Conservation (phyloP, 306 rosid species). For the Cicer judaicum region DNA sequence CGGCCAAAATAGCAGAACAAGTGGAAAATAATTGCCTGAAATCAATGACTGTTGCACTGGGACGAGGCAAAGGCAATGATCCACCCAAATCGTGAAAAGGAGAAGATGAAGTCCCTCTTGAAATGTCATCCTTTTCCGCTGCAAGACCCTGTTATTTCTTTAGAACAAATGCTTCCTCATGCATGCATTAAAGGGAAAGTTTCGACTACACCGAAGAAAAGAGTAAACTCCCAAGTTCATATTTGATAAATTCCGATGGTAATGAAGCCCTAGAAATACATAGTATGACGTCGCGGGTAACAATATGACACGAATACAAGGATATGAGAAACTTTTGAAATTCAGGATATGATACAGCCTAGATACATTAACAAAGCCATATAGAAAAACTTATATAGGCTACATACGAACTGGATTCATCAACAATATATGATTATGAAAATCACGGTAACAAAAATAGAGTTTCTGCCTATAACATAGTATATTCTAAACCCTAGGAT, state of each 20-base stretch:
- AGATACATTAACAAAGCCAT: neutral
- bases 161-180: slow-evolving; percentile 49
- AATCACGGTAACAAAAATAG: no score
- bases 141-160: slow-evolving; percentile 87
- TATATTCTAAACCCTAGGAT: no score
- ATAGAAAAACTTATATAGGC: neutral
- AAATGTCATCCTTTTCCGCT: slow-evolving; percentile 65
- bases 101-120: slow-evolving; percentile 64
- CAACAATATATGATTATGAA: neutral
- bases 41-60: slow-evolving; percentile 56
- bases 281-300: neutral
- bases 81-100: slow-evolving; percentile 54
- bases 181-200: slow-evolving; percentile 39
- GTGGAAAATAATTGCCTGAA: slow-evolving; percentile 58
- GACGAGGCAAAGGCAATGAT: slow-evolving; percentile 49
- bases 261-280: neutral
- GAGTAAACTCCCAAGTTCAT: slow-evolving; percentile 8
- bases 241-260: neutral
- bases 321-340: no score
- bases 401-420: neutral
- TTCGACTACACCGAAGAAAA: neutral
- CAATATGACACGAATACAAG: no score
- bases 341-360: neutral
- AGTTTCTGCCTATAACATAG: no score
- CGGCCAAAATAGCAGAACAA: neutral